A percentile compares a stretch with the other conserved stretches of the same genome.
These are phyloP conservation scores for Penicillium roqueforti DNA, from an alignment of 495 filamentous ascomycete genomes.

Conservation along the genomic window DNA sequence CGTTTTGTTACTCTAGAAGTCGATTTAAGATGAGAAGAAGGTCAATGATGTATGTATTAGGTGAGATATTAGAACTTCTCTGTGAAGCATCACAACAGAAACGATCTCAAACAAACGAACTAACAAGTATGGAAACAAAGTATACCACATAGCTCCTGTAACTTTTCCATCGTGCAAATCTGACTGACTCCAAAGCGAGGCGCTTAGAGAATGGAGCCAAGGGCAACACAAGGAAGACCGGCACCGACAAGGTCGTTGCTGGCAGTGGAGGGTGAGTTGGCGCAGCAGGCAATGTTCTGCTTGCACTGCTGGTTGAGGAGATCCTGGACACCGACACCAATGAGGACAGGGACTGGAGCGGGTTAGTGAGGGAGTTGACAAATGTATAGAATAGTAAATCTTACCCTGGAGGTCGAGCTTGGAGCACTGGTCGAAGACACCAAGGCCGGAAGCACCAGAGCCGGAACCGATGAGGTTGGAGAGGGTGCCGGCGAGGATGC, in stretches of 20 bases:
- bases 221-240: constrained; percentile 48
- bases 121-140: background rate
- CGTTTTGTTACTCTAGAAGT: no score
- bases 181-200: background rate
- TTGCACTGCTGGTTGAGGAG: constrained; percentile 49
- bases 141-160: background rate
- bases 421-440: constrained; percentile 40
- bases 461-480: constrained; percentile 31
- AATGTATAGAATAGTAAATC: background rate
- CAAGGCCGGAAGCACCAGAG: constrained; percentile 34
- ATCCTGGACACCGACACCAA: constrained; percentile 38
- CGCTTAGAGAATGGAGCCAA: constrained; percentile 41
- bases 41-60: no score
- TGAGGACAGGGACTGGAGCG: constrained; percentile 24
- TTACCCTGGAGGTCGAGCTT: constrained; percentile 32
- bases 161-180: background rate
- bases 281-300: constrained; percentile 52
- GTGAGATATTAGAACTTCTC: background rate
- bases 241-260: constrained; percentile 40
- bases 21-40: no score
- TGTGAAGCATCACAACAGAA: background rate
- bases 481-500: constrained; percentile 28
- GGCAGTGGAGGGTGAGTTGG: constrained; percentile 37
- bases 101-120: background rate
- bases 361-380: constrained; percentile 9